phyloP scores from a whole-genome alignment of 148 eudicot species.

The Limonium bicolor region DNA sequence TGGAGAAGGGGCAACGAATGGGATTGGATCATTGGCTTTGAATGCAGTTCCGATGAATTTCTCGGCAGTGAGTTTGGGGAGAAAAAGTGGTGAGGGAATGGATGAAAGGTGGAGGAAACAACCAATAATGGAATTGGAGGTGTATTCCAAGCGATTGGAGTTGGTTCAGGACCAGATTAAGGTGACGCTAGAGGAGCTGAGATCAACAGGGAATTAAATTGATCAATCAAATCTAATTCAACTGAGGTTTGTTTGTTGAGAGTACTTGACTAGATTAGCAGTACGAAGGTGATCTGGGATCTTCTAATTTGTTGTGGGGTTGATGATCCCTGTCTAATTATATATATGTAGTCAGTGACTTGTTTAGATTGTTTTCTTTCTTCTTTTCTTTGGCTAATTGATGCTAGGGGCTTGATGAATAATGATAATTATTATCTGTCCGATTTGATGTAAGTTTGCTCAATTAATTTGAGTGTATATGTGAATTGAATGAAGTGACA shows the following conservation, averaged over 20 bases:
- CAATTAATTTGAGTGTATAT: conserved; percentile 4
- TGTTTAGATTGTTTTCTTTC: conserved; percentile 3
- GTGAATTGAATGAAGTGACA: conserved; percentile 19
- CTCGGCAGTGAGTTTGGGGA: conserved; percentile 13
- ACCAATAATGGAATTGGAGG: conserved; percentile 83
- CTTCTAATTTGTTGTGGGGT: conserved; percentile 11
- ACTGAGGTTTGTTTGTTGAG: conserved; percentile 2
- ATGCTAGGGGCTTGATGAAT: conserved; percentile 25
- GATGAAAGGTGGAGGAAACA: conserved; percentile 93
- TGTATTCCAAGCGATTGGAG: conserved; percentile 83
- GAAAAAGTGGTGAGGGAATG: conserved; percentile 17
- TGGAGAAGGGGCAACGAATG: conserved; percentile 1
- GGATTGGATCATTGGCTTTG: conserved; percentile 11
- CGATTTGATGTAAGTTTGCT: conserved; percentile 19
- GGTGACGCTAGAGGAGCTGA: conserved; percentile 65
- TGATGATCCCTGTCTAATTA: conserved; percentile 10
- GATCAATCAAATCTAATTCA: not conserved
- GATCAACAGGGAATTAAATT: conserved; percentile 41
- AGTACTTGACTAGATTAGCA: conserved; percentile 3
- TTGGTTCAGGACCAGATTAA: conserved; percentile 93
- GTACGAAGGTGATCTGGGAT: conserved; percentile 13
- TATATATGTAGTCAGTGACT: conserved; percentile 19
- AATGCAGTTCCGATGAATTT: conserved; percentile 28
- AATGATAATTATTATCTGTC: conserved; percentile 19
- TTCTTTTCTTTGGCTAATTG: conserved; percentile 1